A percentile compares a stretch with the other conserved stretches of the same genome.
phyloP scores from a whole-genome alignment of 139 green algal species.

The Tetratostichococcus sp. region DNA sequence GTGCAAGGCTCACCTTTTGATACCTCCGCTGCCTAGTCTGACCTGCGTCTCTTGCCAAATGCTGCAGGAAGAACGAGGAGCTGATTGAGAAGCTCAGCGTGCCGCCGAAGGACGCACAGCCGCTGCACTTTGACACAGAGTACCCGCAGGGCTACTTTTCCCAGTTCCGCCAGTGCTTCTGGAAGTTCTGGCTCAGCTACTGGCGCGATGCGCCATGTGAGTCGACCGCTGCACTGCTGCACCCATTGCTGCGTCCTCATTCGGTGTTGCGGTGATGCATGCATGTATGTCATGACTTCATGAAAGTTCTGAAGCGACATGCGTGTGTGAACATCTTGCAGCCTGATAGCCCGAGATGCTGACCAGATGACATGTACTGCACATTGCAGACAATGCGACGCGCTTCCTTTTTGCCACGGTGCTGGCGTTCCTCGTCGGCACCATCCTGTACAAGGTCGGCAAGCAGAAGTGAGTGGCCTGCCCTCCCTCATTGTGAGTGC shows the following conservation, averaged over 20 bases:
- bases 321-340: too few species aligned
- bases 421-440: slow-evolving; percentile 33
- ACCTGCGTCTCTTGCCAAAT: too few species aligned
- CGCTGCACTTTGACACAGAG: slow-evolving; percentile 10
- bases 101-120: slow-evolving; percentile 9
- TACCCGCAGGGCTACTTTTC: slow-evolving; percentile 17
- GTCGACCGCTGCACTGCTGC: background rate
- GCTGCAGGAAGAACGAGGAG: slow-evolving; percentile 22
- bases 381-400: slow-evolving; percentile 14
- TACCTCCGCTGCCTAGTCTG: too few species aligned
- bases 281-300: too few species aligned
- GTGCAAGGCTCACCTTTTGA: too few species aligned
- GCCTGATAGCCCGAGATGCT: background rate
- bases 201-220: slow-evolving; percentile 4
- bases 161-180: slow-evolving; percentile 22
- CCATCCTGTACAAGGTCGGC: slow-evolving; percentile 31
- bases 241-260: too few species aligned
- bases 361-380: too few species aligned
- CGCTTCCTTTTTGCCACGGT: slow-evolving; percentile 31
- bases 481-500: too few species aligned
- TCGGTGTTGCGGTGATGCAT: too few species aligned
- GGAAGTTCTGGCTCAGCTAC: slow-evolving; percentile 27
- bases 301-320: too few species aligned
- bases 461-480: slow-evolving; percentile 5
- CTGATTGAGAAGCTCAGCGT: slow-evolving; percentile 17